phyloP scores from a whole-genome alignment of 305 asterid genomes.

The Euphrasia arctica region DNA sequence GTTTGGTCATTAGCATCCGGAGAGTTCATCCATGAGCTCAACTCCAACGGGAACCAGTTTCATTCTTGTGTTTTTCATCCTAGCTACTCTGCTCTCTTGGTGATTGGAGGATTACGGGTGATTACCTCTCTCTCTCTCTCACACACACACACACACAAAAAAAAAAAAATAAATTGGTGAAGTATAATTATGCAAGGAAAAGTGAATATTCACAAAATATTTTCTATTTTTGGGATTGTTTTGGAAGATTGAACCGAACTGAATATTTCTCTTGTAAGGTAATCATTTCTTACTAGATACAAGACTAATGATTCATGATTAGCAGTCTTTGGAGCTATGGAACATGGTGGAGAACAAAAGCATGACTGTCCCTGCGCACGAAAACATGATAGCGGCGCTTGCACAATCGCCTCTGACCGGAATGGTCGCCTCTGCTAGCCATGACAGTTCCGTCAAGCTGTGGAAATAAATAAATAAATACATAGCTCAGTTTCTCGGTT shows the following conservation, averaged over 20 bases:
- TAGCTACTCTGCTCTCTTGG: slow-evolving; percentile 65
- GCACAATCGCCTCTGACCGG: slow-evolving; percentile 73
- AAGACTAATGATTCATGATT: not conserved
- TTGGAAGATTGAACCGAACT: too few relatives aligned
- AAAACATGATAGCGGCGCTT: slow-evolving; percentile 65
- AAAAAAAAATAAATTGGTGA: too few relatives aligned
- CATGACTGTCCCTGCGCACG: slow-evolving; percentile 78
- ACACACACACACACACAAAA: not conserved
- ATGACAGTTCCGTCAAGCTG: slow-evolving; percentile 73
- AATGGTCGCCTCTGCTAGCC: slow-evolving; percentile 88
- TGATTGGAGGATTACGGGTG: slow-evolving; percentile 73
- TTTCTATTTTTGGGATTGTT: too few relatives aligned
- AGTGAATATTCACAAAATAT: too few relatives aligned
- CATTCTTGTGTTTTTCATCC: slow-evolving; percentile 90
- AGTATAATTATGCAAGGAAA: too few relatives aligned
- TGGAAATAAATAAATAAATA: slow-evolving; percentile 34
- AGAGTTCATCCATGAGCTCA: slow-evolving; percentile 71
- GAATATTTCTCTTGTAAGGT: not conserved
- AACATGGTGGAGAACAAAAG: slow-evolving; percentile 75
- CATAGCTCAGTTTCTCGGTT: not conserved
- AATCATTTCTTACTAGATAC: not conserved
- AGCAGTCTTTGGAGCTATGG: slow-evolving; percentile 77
- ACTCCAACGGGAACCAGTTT: slow-evolving; percentile 59
- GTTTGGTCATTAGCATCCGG: slow-evolving; percentile 78
- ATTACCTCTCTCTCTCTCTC: slow-evolving; percentile 13